Evolutionary conservation across 306 rosid genomes (phyloP).

Genomic region (Rosa rugosa): DNA sequence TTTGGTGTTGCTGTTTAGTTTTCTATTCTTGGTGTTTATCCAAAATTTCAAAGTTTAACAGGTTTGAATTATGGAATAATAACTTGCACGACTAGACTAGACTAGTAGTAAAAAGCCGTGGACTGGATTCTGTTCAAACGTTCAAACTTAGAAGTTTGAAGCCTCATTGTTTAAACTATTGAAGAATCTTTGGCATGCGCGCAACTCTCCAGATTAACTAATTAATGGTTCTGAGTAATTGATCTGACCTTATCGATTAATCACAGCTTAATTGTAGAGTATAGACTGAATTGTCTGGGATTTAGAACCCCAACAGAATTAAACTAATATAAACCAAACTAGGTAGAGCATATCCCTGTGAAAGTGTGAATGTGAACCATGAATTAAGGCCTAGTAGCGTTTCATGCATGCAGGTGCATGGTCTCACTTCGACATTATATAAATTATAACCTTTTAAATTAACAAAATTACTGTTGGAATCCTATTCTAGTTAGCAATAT

Average conservation of each 20-base stretch:
- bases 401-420: not conserved
- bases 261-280: not conserved
- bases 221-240: constrained; percentile 12
- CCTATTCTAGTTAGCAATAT: not conserved
- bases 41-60: not conserved
- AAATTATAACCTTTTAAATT: not conserved
- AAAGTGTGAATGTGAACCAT: constrained; percentile 6
- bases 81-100: not conserved
- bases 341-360: not conserved
- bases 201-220: not conserved
- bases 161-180: not conserved
- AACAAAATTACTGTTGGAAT: not conserved
- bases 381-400: not conserved
- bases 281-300: constrained; percentile 1
- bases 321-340: not conserved
- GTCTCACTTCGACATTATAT: not conserved
- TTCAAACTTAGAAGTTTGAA: constrained; percentile 21
- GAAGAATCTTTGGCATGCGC: constrained; percentile 12
- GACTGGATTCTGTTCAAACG: constrained; percentile 11
- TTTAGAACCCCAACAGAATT: constrained; percentile 7
- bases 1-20: not conserved
- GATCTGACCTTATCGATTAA: constrained; percentile 11
- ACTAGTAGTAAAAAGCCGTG: not conserved
- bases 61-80: not conserved
- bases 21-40: not conserved